These are phyloP conservation scores for Thielaviopsis euricoi DNA, from an alignment of 2,329 filamentous ascomycete genomes.

Conservation along the genomic window DNA sequence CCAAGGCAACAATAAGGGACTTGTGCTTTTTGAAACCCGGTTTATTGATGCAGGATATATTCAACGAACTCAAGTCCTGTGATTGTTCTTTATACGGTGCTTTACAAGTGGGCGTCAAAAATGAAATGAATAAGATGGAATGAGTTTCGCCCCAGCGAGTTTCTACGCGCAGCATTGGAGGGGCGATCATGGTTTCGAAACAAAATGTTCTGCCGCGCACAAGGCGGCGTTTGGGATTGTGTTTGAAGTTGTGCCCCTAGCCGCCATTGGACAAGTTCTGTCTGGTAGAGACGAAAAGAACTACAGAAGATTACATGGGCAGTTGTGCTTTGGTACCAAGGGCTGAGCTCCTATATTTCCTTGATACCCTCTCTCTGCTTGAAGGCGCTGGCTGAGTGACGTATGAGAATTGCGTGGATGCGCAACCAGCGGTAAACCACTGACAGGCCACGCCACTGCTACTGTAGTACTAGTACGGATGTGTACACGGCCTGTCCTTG, in stretches of 20 bases:
- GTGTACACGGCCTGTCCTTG: not conserved
- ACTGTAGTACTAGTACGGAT: no score
- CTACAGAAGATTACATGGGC: not conserved
- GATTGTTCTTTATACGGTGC: not conserved
- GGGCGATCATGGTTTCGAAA: conserved; percentile 10
- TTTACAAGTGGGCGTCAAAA: not conserved
- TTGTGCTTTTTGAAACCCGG: no score
- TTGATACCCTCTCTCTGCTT: not conserved
- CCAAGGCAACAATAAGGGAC: no score
- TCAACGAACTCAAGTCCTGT: no score
- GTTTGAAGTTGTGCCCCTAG: conserved; percentile 1
- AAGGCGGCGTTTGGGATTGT: not conserved
- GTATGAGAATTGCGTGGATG: not conserved
- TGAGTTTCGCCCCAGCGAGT: not conserved
- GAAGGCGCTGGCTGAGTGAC: not conserved
- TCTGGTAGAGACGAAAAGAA: not conserved
- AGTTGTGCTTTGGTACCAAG: no score
- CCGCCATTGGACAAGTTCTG: not conserved
- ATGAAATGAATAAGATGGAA: not conserved
- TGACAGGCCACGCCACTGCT: not conserved
- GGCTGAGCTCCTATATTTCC: not conserved
- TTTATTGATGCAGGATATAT: no score
- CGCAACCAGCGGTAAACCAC: not conserved
- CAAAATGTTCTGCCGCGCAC: not conserved
- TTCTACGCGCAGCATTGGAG: not conserved